Conservation (phyloP, 352 stramenopile genomes). For the Pythium dissotocum region DNA sequence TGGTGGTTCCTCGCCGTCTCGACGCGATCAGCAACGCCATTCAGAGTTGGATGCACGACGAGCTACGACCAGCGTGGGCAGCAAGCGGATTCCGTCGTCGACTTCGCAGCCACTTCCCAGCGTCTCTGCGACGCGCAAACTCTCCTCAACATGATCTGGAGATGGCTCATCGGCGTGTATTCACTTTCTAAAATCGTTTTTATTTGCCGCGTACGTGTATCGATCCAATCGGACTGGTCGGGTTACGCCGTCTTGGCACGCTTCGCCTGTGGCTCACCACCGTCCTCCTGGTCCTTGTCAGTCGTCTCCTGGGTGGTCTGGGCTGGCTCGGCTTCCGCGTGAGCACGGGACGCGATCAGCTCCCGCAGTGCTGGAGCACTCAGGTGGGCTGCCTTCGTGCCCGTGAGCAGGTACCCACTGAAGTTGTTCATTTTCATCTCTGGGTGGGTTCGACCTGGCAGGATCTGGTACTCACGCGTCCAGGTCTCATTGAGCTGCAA, state of each 20-base stretch:
- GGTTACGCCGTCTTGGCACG: conserved; percentile 18
- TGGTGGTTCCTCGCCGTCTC: conserved; percentile 8
- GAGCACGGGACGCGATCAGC: conserved; percentile 19
- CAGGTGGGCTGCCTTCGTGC: conserved; percentile 82
- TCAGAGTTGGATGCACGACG: conserved; percentile 12
- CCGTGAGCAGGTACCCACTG: conserved; percentile 94
- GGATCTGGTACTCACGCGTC: conserved; percentile 94
- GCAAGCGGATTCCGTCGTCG: conserved; percentile 6
- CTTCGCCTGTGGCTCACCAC: conserved; percentile 17
- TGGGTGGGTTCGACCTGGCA: conserved; percentile 93
- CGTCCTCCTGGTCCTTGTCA: conserved; percentile 6
- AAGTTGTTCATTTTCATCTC: conserved; percentile 97
- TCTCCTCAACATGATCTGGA: not conserved
- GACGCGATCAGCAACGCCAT: conserved; percentile 12
- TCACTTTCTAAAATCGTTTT: conserved; percentile 4
- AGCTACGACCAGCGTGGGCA: conserved; percentile 21
- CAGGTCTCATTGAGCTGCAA: conserved; percentile 95
- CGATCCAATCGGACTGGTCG: not conserved
- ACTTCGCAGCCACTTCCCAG: conserved; percentile 8
- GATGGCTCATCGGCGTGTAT: conserved; percentile 6
- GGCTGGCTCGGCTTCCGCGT: conserved; percentile 18
- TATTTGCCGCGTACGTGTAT: not conserved
- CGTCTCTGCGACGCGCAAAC: conserved; percentile 6
- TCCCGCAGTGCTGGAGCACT: conserved; percentile 24
- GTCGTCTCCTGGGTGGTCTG: not conserved